Conservation (phyloP, 208 protist genomes). For the Acanthamoeba lugdunensis region DNA sequence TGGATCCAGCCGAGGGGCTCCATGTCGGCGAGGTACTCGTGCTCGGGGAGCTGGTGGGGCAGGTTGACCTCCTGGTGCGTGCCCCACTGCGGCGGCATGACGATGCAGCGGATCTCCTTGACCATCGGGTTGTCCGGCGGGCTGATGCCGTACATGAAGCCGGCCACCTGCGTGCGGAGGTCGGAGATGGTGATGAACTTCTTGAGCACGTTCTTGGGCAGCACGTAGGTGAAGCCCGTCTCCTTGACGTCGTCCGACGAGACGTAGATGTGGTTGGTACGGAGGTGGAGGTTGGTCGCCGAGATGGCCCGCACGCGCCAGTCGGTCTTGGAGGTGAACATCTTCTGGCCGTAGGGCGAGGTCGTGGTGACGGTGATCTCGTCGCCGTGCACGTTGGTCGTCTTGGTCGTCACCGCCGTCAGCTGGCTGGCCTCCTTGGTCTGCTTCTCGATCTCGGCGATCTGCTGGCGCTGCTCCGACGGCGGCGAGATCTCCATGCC, state of each 20-base stretch:
- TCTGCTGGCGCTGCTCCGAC: conserved; percentile 97
- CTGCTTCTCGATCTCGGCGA: conserved; percentile 97
- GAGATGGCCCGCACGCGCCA: conserved; percentile 94
- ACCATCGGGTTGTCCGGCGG: conserved; percentile 92
- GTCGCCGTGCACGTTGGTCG: conserved; percentile 93
- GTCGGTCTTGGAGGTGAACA: conserved; percentile 91
- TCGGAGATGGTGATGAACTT: conserved; percentile 94
- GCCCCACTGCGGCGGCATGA: conserved; percentile 95
- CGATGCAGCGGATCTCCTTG: conserved; percentile 94
- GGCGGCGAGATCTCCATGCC: conserved; percentile 98
- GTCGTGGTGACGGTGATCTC: conserved; percentile 93
- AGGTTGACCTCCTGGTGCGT: conserved; percentile 91
- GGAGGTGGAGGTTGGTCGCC: conserved; percentile 93
- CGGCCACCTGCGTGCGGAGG: conserved; percentile 94
- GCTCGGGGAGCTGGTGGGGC: conserved; percentile 90
- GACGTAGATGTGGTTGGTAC: conserved; percentile 96
- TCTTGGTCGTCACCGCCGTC: conserved; percentile 89
- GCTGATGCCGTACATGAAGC: conserved; percentile 92
- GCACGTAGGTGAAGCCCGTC: conserved; percentile 92
- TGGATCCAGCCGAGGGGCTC: conserved; percentile 96
- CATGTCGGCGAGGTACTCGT: conserved; percentile 91
- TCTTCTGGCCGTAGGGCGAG: conserved; percentile 91
- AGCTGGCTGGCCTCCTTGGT: conserved; percentile 89
- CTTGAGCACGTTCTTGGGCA: conserved; percentile 96
- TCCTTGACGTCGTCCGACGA: conserved; percentile 90